Conservation (phyloP, 345 rosid species). For the Heritiera littoralis region DNA sequence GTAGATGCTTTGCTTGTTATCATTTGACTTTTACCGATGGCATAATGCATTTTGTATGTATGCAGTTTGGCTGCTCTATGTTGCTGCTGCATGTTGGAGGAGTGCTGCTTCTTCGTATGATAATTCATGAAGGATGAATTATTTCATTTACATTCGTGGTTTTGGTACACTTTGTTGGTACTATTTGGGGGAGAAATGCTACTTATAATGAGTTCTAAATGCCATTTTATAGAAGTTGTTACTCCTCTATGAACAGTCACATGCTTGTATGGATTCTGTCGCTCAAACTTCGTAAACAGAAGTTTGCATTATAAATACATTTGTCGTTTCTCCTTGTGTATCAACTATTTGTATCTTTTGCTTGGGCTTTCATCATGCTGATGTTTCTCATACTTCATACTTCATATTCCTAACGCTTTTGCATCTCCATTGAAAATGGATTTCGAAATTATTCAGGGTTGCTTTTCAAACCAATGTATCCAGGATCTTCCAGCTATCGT, state of each 20-base stretch:
- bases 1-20: not conserved
- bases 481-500: not conserved
- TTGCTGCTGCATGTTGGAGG: conserved; percentile 50
- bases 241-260: not conserved
- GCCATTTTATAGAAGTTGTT: conserved; percentile 4
- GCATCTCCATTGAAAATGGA: not conserved
- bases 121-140: not conserved
- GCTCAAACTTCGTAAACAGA: conserved; percentile 7
- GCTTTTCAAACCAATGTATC: not conserved
- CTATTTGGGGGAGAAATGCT: conserved; percentile 49
- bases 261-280: conserved; percentile 1
- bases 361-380: not conserved
- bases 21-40: not conserved
- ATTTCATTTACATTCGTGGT: conserved; percentile 15
- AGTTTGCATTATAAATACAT: not conserved
- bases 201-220: conserved; percentile 23
- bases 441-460: not conserved
- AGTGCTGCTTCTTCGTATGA: conserved; percentile 43
- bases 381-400: not conserved
- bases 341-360: not conserved
- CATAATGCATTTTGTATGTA: conserved; percentile 11
- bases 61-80: conserved; percentile 54
- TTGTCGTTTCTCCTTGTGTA: not conserved
- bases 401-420: not conserved
- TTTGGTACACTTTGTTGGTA: conserved; percentile 45